A percentile compares a stretch with the other conserved stretches of the same genome.
Conservation (phyloP, 2,329 filamentous ascomycete genomes). For the Calonectria pseudoreteaudii region DNA sequence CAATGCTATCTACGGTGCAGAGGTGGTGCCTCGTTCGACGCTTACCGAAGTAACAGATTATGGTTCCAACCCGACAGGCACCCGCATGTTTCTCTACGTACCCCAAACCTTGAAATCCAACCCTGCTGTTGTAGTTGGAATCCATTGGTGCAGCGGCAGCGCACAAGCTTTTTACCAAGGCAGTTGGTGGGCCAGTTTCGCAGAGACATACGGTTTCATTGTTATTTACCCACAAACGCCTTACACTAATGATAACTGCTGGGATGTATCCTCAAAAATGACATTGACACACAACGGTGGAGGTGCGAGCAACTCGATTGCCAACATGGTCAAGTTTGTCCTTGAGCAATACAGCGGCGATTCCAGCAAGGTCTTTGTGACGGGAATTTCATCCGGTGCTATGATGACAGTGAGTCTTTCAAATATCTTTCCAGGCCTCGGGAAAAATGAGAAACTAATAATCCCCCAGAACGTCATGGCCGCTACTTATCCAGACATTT, state of each 20-base stretch:
- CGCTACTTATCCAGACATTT: constrained; percentile 66
- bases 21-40: constrained; percentile 33
- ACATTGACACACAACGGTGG: constrained; percentile 64
- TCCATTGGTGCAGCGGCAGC: constrained; percentile 68
- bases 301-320: constrained; percentile 62
- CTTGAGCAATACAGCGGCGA: constrained; percentile 62
- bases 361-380: constrained; percentile 59
- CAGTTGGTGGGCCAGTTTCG: constrained; percentile 63
- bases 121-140: constrained; percentile 64
- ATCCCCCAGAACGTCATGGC: constrained; percentile 56
- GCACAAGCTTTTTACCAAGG: constrained; percentile 63
- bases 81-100: constrained; percentile 46
- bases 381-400: constrained; percentile 46
- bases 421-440: rapidly evolving
- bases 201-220: constrained; percentile 68
- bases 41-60: constrained; percentile 34
- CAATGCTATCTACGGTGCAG: constrained; percentile 17
- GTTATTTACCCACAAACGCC: constrained; percentile 59
- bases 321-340: constrained; percentile 65
- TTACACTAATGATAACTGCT: constrained; percentile 58
- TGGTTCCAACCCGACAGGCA: constrained; percentile 34
- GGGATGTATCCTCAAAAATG: constrained; percentile 67
- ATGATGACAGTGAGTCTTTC: constrained; percentile 37
- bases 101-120: constrained; percentile 52
- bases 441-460: constrained; percentile 29